phyloP scores from a whole-genome alignment of 2,329 filamentous ascomycete genomes.

The Bisporella sp. region DNA sequence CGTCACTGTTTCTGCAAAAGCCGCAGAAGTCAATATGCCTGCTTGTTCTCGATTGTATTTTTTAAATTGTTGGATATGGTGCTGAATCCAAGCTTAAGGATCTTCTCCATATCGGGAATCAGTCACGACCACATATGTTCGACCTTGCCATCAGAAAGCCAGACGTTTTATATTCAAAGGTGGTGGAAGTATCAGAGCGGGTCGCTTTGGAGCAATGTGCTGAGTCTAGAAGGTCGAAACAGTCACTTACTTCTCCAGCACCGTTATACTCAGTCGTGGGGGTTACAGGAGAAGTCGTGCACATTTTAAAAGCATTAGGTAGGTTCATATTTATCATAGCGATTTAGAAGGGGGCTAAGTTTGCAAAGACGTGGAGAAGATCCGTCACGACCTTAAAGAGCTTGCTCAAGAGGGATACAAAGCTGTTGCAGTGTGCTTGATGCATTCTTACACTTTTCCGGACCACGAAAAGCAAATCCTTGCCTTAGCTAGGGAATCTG shows the following conservation, averaged over 20 bases:
- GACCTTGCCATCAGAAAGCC: conserved; percentile 61
- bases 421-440: conserved; percentile 58
- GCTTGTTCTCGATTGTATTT: no score
- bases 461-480: conserved; percentile 56
- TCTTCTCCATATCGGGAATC: conserved; percentile 64
- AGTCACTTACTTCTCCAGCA: conserved; percentile 53
- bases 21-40: no score
- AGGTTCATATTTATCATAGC: background rate
- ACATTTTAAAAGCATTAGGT: conserved; percentile 44
- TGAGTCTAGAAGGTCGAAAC: conserved; percentile 50
- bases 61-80: no score
- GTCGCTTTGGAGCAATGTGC: conserved; percentile 58
- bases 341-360: background rate
- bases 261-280: conserved; percentile 28
- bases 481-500: conserved; percentile 52
- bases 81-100: conserved; percentile 24
- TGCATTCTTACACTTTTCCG: conserved; percentile 63
- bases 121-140: conserved; percentile 64
- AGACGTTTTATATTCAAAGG: conserved; percentile 58
- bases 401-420: conserved; percentile 51
- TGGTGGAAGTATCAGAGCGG: conserved; percentile 64
- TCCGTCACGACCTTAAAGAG: conserved; percentile 37
- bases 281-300: conserved; percentile 56
- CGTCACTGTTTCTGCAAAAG: no score
- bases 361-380: conserved; percentile 34